Base-by-base conservation (phyloP, 129 eudicot species). In the Escallonia rubra region DNA sequence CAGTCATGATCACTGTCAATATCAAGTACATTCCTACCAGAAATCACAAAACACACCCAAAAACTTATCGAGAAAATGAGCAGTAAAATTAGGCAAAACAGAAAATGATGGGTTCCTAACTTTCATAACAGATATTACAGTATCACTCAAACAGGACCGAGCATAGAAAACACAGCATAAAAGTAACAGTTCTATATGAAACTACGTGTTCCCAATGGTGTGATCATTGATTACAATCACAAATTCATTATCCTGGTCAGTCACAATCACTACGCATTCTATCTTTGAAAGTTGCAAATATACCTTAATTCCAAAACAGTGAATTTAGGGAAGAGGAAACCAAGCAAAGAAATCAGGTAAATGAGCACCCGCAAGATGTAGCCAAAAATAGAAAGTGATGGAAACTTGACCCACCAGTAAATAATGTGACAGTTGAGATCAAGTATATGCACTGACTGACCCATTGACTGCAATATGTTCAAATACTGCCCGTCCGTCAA, bases 391-490 rank as follows among this genome's bases (percentile, higher is more conserved):
- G 39, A 10, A 68, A 46, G 14, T 6, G 16, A 68, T 60, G 47
- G 48, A 58, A 65, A 23, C 34, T 15, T 45, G 38, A 76, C 93
- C 88, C 65, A 89, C 99, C 99, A 94, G 84, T 94, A 94, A 67
- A 94, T 79, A 47, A 94, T 67, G 16, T 57, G 86, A 51, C 79
- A 67, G 54, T 83, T 64, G 42, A 72, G 76, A 76, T 94, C 93
- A 62, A 65, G 73, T 78, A 94, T 94, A 75, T 94, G 99, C 73
- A 94, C 93, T 13, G 96, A 64, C 71, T 94, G 99, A 54, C 99
- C 99, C 90, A 94, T 89, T 40, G 97, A 94, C 74, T 94, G 93
- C 82, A 94, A 75, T 72, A 92, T 88, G 61, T 86, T 92, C 87
- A 92, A 82, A 72, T 88, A 92, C 79, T 88, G 91, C 60, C 76